Evolutionary conservation across 2,329 filamentous ascomycete genomes (phyloP).

Genomic region (Neopestalotiopsis clavispora): DNA sequence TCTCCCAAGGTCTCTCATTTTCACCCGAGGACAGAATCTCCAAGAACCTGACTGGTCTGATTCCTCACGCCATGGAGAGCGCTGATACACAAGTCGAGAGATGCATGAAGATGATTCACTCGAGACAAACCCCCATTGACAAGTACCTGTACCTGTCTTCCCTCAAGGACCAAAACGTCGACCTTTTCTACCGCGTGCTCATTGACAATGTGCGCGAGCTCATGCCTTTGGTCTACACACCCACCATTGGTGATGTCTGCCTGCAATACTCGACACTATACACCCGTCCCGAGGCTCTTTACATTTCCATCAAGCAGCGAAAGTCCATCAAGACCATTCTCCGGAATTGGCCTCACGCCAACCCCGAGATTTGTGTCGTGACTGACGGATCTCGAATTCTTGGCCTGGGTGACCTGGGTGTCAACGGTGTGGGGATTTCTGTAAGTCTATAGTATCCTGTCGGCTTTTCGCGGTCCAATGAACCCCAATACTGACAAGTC

Average conservation of each 20-base stretch:
- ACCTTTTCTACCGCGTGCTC: conserved; percentile 83
- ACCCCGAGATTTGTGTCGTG: conserved; percentile 94
- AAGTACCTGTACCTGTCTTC: conserved; percentile 83
- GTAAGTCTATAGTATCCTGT: conserved; percentile 52
- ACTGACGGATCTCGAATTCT: conserved; percentile 94
- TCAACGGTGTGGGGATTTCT: conserved; percentile 97
- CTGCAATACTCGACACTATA: conserved; percentile 95
- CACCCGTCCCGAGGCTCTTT: conserved; percentile 92
- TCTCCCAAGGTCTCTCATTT: conserved; percentile 62
- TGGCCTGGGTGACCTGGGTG: conserved; percentile 90
- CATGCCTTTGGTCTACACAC: conserved; percentile 86
- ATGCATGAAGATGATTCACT: conserved; percentile 76
- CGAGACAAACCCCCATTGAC: conserved; percentile 73
- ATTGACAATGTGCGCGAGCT: conserved; percentile 79
- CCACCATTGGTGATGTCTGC: conserved; percentile 94
- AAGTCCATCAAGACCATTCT: conserved; percentile 89
- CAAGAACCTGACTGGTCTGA: conserved; percentile 70
- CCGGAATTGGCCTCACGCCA: conserved; percentile 86
- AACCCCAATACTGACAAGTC: conserved; percentile 7
- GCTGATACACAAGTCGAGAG: conserved; percentile 64
- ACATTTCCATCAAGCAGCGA: conserved; percentile 93
- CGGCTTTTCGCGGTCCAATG: conserved; percentile 14
- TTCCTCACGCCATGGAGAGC: conserved; percentile 68
- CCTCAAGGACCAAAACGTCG: conserved; percentile 75
- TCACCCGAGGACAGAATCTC: conserved; percentile 65